phyloP scores from a whole-genome alignment of 257 asterid species.

The Linderniella brevidens region DNA sequence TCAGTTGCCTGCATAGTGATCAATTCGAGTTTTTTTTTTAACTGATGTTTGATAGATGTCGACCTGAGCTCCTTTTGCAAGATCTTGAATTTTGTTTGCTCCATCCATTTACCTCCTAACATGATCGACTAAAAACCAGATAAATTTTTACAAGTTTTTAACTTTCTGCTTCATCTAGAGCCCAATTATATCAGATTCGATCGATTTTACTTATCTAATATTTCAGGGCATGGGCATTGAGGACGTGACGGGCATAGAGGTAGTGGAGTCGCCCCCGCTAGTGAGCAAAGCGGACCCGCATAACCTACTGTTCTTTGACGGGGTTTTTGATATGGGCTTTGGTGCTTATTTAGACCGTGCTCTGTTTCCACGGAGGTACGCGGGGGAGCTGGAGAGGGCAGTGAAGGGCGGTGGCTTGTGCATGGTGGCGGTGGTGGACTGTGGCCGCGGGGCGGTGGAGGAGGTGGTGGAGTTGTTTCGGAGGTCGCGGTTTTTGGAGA shows the following conservation, averaged over 20 bases:
- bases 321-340: slow-evolving; percentile 61
- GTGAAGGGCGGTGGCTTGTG: slow-evolving; percentile 64
- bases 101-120: too few species aligned
- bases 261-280: slow-evolving; percentile 61
- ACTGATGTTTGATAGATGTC: too few species aligned
- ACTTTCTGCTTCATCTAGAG: too few species aligned
- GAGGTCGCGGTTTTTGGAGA: slow-evolving; percentile 36
- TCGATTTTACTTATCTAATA: too few species aligned
- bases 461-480: slow-evolving; percentile 36
- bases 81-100: too few species aligned
- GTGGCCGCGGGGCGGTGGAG: slow-evolving; percentile 35
- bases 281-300: slow-evolving; percentile 78
- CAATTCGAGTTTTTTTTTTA: too few species aligned
- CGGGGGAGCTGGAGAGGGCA: slow-evolving; percentile 71
- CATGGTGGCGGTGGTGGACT: slow-evolving; percentile 69
- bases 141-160: too few species aligned
- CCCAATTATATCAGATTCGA: too few species aligned
- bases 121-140: too few species aligned
- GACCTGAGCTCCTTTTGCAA: too few species aligned
- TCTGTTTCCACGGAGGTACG: slow-evolving; percentile 56
- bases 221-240: slow-evolving; percentile 27
- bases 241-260: slow-evolving; percentile 61
- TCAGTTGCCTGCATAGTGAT: too few species aligned
- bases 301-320: slow-evolving; percentile 50
- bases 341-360: slow-evolving; percentile 61